Base-by-base conservation (phyloP, 176 grass and related monocot species). In the Carex cristatella region DNA sequence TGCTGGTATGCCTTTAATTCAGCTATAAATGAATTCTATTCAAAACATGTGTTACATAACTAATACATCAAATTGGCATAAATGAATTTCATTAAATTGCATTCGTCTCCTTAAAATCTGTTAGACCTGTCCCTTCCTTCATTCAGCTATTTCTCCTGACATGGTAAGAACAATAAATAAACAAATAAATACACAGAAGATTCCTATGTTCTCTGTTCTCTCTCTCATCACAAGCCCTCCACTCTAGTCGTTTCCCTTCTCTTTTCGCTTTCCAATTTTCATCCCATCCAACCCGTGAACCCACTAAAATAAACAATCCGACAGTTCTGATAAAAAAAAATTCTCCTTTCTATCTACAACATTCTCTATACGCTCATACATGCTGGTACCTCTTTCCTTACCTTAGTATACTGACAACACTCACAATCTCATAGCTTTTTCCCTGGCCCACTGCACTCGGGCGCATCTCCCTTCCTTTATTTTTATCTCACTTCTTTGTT, bases 401-500 rank as follows among this genome's bases (percentile, higher is more conserved):
- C 27, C 7, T 76, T 65, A n/a, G 10, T 85, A 62, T 85, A 62
- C 83, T 74, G 61, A 61, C 81, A 64, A 16, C 67, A 57, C 70
- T 79, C 4, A 48, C 84, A 74, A 61, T 46, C 11, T 4, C 71
- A 68, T 65, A 53, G 40, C 38, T 33, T 53, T 78, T 65, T 85
- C 7, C 31, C 58, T 86, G 93, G 88, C 82, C 77, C 86, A 88
- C 79, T 95, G 79, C 83, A 53, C 68, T 95, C 86, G 88, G 69
- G 84, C 5, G 70, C 82, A 74, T 79, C 81, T 60, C 54, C 84
- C 81, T 3, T 35, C 3, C 79, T 57, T 72, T 42, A 23, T 23
- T 87, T 88, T 82, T 79, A 61, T 84, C 89, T 65, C 85, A 73
- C 68, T 83, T 81, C 69, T 87, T 89, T 88, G 89, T 86, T 38